Conservation (phyloP, 495 filamentous ascomycete genomes). For the Melanomma pulvis-pyrius region DNA sequence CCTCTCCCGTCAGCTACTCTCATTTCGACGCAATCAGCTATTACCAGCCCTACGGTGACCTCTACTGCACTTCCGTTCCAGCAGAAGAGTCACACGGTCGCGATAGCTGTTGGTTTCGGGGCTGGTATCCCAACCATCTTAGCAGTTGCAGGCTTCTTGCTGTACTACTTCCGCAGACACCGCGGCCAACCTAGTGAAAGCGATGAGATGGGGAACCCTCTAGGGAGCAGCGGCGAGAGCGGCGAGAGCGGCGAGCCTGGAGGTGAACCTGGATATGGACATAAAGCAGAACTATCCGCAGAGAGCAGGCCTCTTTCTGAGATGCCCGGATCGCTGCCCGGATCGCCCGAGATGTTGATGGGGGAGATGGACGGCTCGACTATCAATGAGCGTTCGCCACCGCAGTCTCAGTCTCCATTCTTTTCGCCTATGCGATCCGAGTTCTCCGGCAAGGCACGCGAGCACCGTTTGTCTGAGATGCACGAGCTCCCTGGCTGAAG, state of each 20-base stretch:
- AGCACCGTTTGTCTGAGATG: neutral
- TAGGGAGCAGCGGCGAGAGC: too few species aligned
- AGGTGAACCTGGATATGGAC: neutral
- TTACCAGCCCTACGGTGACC: neutral
- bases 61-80: neutral
- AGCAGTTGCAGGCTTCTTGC: neutral
- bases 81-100: neutral
- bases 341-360: neutral
- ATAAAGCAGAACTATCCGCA: neutral
- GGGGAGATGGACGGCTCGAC: neutral
- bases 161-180: neutral
- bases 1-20: too few species aligned
- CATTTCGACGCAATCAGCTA: too few species aligned
- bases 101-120: neutral
- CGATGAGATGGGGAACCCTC: too few species aligned
- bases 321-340: neutral
- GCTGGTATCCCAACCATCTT: neutral
- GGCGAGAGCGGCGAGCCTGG: too few species aligned
- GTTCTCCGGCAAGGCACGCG: neutral
- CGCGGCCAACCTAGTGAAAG: neutral
- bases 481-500: slow-evolving; percentile 3
- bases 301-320: neutral
- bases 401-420: neutral
- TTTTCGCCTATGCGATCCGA: neutral
- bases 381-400: neutral